These are phyloP conservation scores for Nitzschia sp. DNA, from an alignment of 108 stramenopile genomes.

Conservation along the genomic window DNA sequence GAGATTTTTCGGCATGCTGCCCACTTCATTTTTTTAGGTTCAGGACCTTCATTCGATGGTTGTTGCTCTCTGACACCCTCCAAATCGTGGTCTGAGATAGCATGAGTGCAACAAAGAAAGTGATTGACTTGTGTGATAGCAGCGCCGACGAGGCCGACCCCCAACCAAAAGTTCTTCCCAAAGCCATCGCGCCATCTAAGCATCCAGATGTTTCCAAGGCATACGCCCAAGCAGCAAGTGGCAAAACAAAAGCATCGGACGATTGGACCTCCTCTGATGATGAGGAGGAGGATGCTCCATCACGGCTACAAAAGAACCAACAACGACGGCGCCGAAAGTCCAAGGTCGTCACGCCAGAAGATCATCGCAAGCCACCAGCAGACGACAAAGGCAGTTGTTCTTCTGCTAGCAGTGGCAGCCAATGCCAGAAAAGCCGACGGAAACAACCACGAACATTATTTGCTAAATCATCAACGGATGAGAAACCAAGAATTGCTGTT, in stretches of 20 bases:
- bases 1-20: no score
- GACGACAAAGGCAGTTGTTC: background rate
- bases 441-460: slow-evolving; percentile 3
- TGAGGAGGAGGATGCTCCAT: background rate
- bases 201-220: background rate
- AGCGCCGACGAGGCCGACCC: background rate
- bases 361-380: background rate
- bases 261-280: background rate
- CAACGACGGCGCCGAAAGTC: background rate
- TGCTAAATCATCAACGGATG: background rate
- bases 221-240: no score
- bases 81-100: no score
- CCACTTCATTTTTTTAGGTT: no score
- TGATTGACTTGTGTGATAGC: slow-evolving; percentile 18
- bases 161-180: background rate
- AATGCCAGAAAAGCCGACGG: background rate
- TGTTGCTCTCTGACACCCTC: no score
- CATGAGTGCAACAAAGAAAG: no score
- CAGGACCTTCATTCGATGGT: no score
- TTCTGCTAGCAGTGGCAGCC: background rate
- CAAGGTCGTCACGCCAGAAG: background rate
- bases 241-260: no score
- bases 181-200: background rate
- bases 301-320: background rate
- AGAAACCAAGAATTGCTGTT: no score